Percentiles rank a stretch among this genome's conserved stretches.
Conservation (phyloP, 179 eudicot genomes). For the Kewa caespitosa region DNA sequence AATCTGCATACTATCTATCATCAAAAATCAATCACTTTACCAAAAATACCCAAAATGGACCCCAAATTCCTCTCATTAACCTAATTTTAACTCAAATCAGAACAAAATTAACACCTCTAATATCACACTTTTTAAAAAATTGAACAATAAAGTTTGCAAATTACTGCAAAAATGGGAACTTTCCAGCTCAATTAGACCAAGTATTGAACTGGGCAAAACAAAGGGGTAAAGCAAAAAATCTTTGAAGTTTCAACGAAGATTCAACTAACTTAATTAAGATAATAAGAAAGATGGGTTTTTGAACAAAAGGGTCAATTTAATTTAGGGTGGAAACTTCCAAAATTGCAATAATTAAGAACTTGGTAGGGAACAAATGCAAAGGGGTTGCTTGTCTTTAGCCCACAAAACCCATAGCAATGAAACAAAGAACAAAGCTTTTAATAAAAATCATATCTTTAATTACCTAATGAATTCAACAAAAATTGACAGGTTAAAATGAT, state of each 20-base stretch:
- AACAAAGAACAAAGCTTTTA: not conserved
- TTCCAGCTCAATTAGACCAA: not conserved
- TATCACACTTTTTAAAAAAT: not conserved
- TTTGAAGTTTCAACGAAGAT: constrained; percentile 23
- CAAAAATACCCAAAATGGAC: not conserved
- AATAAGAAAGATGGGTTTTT: constrained; percentile 8
- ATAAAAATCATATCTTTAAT: too few relatives aligned
- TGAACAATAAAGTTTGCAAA: not conserved
- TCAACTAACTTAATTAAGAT: constrained; percentile 20
- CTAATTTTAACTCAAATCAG: not conserved
- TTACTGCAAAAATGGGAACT: not conserved
- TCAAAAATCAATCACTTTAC: constrained; percentile 6
- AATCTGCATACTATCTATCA: not conserved
- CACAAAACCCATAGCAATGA: constrained; percentile 10
- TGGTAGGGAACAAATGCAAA: not conserved
- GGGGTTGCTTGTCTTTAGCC: constrained; percentile 20
- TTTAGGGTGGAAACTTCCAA: not conserved
- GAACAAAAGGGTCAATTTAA: not conserved
- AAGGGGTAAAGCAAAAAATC: not conserved
- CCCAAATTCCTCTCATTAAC: not conserved
- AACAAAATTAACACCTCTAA: not conserved
- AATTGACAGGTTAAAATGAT: too few relatives aligned
- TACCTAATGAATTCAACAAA: too few relatives aligned
- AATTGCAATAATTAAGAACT: not conserved
- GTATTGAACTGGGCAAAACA: not conserved